Evolutionary conservation across 192 early-diverging fungal genomes (phyloP).

Genomic region (Geosiphon pyriformis): DNA sequence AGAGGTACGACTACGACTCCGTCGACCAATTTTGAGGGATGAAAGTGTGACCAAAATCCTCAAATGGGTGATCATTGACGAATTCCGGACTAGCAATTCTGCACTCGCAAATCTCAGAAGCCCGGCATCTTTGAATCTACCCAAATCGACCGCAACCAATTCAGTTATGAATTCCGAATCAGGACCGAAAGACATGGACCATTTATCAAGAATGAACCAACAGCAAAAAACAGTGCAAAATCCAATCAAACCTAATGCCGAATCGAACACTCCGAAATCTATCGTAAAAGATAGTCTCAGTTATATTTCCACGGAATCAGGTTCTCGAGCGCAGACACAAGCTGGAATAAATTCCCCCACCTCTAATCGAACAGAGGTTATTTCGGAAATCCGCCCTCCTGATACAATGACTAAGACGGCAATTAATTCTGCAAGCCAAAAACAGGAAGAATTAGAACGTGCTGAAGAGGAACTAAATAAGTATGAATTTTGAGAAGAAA

Average conservation of each 20-base stretch:
- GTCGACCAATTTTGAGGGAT: slow-evolving; percentile 49
- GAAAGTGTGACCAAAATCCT: slow-evolving; percentile 58
- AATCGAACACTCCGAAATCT: too few relatives aligned
- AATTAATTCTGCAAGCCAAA: slow-evolving; percentile 12
- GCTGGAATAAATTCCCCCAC: not conserved
- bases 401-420: not conserved
- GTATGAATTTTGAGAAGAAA: slow-evolving; percentile 30
- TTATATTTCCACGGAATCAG: not conserved
- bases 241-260: not conserved
- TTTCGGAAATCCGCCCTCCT: not conserved
- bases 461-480: slow-evolving; percentile 55
- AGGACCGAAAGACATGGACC: too few relatives aligned
- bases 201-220: not conserved
- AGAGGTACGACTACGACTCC: slow-evolving; percentile 57
- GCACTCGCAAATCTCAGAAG: slow-evolving; percentile 20
- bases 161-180: too few relatives aligned
- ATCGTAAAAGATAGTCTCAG: too few relatives aligned
- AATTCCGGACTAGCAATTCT: slow-evolving; percentile 30
- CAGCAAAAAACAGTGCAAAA: slow-evolving; percentile 12
- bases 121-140: slow-evolving; percentile 1
- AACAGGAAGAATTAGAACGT: slow-evolving; percentile 36
- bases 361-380: not conserved
- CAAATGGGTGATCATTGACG: slow-evolving; percentile 62
- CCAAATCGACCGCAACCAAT: not conserved
- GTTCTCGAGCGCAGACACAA: not conserved